phyloP scores from a whole-genome alignment of 2,329 filamentous ascomycete species.

The Pezicula neosporulosa region DNA sequence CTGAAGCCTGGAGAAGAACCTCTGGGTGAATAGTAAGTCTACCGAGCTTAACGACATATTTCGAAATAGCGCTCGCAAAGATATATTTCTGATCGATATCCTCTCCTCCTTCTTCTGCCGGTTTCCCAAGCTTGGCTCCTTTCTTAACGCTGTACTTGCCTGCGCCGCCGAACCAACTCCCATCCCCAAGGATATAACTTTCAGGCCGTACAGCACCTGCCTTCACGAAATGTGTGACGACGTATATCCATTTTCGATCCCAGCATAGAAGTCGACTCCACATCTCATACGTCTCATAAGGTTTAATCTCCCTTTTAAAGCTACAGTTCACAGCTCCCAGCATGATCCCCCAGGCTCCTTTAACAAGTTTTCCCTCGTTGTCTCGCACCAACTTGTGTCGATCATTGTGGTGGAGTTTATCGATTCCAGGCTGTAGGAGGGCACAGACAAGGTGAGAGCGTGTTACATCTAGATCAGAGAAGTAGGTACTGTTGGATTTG shows the following conservation, averaged over 20 bases:
- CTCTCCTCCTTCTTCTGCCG: conserved; percentile 20
- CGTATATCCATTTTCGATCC: conserved; percentile 81
- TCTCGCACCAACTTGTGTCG: conserved; percentile 43
- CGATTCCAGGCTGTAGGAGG: conserved; percentile 58
- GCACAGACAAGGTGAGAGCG: conserved; percentile 77
- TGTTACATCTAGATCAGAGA: conserved; percentile 66
- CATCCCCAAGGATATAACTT: conserved; percentile 34
- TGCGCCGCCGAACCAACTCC: conserved; percentile 34
- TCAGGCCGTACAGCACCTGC: conserved; percentile 54
- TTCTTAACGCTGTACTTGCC: conserved; percentile 37
- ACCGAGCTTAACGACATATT: conserved; percentile 81
- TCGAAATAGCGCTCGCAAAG: conserved; percentile 69
- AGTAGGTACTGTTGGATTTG: conserved; percentile 70
- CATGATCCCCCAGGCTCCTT: conserved; percentile 56
- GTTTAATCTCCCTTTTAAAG: conserved; percentile 71
- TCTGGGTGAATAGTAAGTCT: conserved; percentile 83
- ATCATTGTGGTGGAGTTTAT: conserved; percentile 45
- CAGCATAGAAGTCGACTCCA: conserved; percentile 68
- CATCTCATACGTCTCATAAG: conserved; percentile 68
- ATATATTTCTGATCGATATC: conserved; percentile 58
- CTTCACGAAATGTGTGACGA: conserved; percentile 71
- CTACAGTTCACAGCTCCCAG: conserved; percentile 71
- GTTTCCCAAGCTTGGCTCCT: conserved; percentile 25
- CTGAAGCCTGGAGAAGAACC: conserved; percentile 65
- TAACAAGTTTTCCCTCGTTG: conserved; percentile 40